Base-by-base conservation (phyloP, 495 filamentous ascomycete genomes). In the Pseudoneurospora amorphoporcata region DNA sequence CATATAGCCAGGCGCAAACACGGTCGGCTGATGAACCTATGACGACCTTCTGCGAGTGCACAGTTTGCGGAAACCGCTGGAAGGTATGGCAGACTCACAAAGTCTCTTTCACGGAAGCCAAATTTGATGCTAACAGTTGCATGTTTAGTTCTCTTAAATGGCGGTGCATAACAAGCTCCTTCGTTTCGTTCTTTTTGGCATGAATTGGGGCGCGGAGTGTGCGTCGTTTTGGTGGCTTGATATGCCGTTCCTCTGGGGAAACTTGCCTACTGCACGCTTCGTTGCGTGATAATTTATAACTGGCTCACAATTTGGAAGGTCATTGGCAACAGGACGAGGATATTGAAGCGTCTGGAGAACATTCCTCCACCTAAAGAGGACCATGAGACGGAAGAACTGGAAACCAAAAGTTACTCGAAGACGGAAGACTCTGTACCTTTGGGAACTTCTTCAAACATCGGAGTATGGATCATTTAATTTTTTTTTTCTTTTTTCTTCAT, bases 1-100 rank as follows among this genome's bases (percentile, higher is more conserved):
- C 90, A 75, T 99, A 99, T 80, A 94, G 88, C 40, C 95, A 98
- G 83, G 95, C 96, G 38, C 96, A 98, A 84, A 98, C 95, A 6
- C 89, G 96, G 75, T 91, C 89, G 82, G 95, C 95, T 65, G 95
- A 99, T 87, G 95, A 94, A 78, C 91, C 91, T 76, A 92, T 94
- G 91, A 94, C 91, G 70, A 93, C 91, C 4, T 93, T 93, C 78
- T 94, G 91, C 81, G 89, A 91, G 78, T 93, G 91, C 80, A 89
- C 87, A 70, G 84, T 88, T 58, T 94, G 91, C 78, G 91, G 91
- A 41, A 88, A 93, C 77, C 84, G 89, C 38, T 94, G 91, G 91
- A 94, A 94, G 85, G 87, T 88, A 78, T 78, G 84, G 40, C 73
- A 73, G 17, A 41, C 16, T 45, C 47, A 9, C 74, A 71, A 73